Evolutionary conservation across 1,139 yeast genomes (phyloP).

Genomic region (Saccharomyces hybrid): DNA sequence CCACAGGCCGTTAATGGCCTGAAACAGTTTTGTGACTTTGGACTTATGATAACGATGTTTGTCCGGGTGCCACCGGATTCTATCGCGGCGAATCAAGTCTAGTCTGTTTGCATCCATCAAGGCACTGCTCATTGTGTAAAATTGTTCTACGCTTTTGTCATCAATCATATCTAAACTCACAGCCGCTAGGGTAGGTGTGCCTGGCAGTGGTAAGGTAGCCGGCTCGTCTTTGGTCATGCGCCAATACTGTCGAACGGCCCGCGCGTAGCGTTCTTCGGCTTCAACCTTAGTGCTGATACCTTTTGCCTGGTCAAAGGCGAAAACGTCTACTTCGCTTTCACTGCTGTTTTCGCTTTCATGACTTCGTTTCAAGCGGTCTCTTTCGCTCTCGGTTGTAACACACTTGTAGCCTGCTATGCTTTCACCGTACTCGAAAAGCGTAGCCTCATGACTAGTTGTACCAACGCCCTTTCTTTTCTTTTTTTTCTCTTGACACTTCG

Average conservation of each 20-base stretch:
- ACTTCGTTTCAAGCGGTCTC: neutral
- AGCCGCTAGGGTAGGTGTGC: neutral
- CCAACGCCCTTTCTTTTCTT: neutral
- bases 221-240: neutral
- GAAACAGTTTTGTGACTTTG: conserved; percentile 4
- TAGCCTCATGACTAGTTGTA: neutral
- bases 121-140: conserved; percentile 3
- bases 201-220: neutral
- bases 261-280: neutral
- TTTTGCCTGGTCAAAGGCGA: neutral
- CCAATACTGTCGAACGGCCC: neutral
- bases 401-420: conserved; percentile 7
- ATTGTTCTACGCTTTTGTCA: neutral
- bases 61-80: conserved; percentile 11
- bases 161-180: neutral
- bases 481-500: neutral
- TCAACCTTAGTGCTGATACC: neutral
- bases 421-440: conserved; percentile 6
- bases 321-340: neutral
- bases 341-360: neutral
- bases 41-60: neutral
- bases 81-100: conserved; percentile 4
- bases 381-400: neutral
- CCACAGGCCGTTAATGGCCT: conserved; percentile 7
- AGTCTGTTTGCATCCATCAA: neutral